These are phyloP conservation scores for Xylaria sp. DNA, from an alignment of 2,329 filamentous ascomycete genomes.

Conservation along the genomic window DNA sequence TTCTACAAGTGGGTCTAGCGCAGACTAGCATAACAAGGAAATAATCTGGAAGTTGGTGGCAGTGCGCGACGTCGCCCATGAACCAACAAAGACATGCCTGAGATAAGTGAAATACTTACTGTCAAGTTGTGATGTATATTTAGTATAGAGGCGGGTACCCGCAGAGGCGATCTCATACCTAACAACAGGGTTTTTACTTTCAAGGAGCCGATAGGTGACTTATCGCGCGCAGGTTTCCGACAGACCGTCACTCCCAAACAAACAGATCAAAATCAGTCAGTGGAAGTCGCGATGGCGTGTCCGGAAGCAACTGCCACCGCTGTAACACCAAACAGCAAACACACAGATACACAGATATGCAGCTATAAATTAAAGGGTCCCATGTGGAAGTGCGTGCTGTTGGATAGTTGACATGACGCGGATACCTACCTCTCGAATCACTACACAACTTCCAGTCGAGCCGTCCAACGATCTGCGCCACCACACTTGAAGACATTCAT, in stretches of 20 bases:
- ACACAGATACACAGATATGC: neutral
- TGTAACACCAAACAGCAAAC: slow-evolving; percentile 21
- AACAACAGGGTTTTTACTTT: neutral
- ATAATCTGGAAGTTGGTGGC: neutral
- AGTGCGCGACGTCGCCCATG: neutral
- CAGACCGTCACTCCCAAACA: slow-evolving; percentile 4
- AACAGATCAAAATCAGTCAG: slow-evolving; percentile 7
- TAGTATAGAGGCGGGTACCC: neutral
- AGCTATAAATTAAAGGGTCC: slow-evolving; percentile 3
- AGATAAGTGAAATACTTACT: neutral
- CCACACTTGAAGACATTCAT: slow-evolving; percentile 2
- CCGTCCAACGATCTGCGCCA: slow-evolving; percentile 8
- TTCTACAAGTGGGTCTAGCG: neutral
- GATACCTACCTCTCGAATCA: neutral
- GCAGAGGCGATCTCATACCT: neutral
- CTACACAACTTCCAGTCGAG: neutral
- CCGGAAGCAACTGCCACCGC: neutral
- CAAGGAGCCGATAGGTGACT: neutral
- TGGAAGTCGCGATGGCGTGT: neutral
- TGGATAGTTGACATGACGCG: slow-evolving; percentile 3
- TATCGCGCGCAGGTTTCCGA: neutral
- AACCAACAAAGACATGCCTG: slow-evolving; percentile 1
- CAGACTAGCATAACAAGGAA: too few relatives aligned
- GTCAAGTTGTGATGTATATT: neutral
- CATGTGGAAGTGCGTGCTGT: neutral